A percentile compares a stretch with the other conserved stretches of the same genome.
Conservation (phyloP, 768 basidiomycete species). For the Mycena albidolilacea region DNA sequence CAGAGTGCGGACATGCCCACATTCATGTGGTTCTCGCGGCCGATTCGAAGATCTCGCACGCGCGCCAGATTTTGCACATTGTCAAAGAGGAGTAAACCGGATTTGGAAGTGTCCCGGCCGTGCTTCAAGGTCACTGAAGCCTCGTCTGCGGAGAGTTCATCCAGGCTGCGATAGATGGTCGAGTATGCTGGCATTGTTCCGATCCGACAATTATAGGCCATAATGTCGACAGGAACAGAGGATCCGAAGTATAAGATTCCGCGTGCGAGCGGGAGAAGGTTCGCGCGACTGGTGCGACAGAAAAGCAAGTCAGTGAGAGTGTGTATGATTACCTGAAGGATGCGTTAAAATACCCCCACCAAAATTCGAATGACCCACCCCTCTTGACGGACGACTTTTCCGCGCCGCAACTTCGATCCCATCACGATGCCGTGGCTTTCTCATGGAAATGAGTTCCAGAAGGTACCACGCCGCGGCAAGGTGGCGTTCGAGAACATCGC, state of each 20-base stretch:
- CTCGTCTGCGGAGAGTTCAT: neutral
- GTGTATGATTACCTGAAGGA: conserved; percentile 30
- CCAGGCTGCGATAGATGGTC: neutral
- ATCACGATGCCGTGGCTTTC: conserved; percentile 18
- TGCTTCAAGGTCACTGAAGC: neutral
- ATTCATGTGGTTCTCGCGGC: conserved; percentile 19
- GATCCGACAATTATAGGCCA: conserved; percentile 32
- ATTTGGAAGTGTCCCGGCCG: neutral
- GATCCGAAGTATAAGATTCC: conserved; percentile 41
- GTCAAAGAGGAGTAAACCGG: neutral
- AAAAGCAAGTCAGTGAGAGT: conserved; percentile 30
- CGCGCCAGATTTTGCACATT: neutral
- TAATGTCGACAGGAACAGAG: conserved; percentile 36
- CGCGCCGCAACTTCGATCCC: conserved; percentile 6
- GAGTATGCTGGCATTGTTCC: conserved; percentile 10
- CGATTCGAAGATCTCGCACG: neutral
- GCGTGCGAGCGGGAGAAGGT: conserved; percentile 40
- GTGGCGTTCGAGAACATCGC: too few species aligned
- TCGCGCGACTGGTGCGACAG: conserved; percentile 39
- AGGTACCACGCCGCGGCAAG: neutral
- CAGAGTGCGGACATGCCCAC: conserved; percentile 15
- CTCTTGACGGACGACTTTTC: neutral
- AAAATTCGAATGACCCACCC: too few species aligned
- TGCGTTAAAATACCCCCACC: too few species aligned
- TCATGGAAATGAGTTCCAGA: neutral